Evolutionary conservation across 1,284 basidiomycete genomes (phyloP), one percentile per base, ranked within the genome.

Genomic region (Cystobasidium sp.): DNA sequence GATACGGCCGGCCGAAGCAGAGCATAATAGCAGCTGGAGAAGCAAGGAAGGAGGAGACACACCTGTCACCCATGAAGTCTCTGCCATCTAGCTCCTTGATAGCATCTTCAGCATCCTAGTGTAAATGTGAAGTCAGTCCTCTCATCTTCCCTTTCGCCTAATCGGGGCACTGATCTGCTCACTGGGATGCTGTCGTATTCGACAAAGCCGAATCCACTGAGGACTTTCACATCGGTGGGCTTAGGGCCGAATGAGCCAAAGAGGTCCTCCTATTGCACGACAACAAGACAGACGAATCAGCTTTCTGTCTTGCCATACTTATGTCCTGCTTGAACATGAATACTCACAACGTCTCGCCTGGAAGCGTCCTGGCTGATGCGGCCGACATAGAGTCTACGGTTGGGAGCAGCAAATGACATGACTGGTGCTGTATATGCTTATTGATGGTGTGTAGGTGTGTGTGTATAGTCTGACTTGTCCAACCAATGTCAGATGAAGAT

Each of bases 161-260:
- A 52, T 55, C 49, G 10, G 43, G 31, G 14, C 16, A 62, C 12
- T 5, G 51, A 16, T 18, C 22, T 37, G 78, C 83, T 75, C 80
- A 88, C 91, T 84, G 90, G 89, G 43, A 88, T 84, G 79, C 85
- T 91, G 82, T 94, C 94, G 80, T 94, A 97, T 84, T 97, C 94
- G 79, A 97, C 88, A 81, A 97, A 97, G 64, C 93, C 94, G 80
- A 96, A 97, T 53, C 92, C 91, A 37, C 67, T 93, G 93, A 97
- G 95, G 82, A 97, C 90, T 79, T 93, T 89, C 83, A 93, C 90
- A 83, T 97, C 94, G 78, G 91, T 86, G 79, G 96, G 90, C 75
- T 88, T 89, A 46, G 93, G 93, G 82, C 89, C 91, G 75, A 89
- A 89, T 76, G 92, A 90, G 82, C 96, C 74, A 31, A 79, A 79